A percentile compares a stretch with the other conserved stretches of the same genome.
These are phyloP conservation scores for Axilococcus clingmanii DNA, from an alignment of 139 green algal species.

Conservation along the genomic window DNA sequence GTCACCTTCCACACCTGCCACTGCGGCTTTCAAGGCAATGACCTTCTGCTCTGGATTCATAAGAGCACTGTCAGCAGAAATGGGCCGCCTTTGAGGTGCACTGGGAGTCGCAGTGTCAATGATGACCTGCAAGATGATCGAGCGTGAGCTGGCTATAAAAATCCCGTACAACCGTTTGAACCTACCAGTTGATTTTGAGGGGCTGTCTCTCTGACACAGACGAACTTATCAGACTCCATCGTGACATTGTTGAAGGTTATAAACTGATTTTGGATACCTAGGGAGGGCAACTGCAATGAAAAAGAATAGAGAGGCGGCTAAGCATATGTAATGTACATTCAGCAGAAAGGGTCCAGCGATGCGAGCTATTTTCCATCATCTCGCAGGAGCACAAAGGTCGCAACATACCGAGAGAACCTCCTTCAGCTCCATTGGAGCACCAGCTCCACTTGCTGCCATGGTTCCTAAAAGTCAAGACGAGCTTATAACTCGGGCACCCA, in stretches of 20 bases:
- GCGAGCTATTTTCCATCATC: background rate
- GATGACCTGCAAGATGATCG: constrained; percentile 53
- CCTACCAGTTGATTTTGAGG: constrained; percentile 30
- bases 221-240: constrained; percentile 94
- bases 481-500: too few relatives aligned
- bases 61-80: constrained; percentile 92
- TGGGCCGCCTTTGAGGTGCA: constrained; percentile 75
- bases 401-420: constrained; percentile 24
- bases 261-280: constrained; percentile 80
- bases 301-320: background rate
- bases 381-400: background rate
- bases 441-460: too few relatives aligned
- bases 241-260: constrained; percentile 98
- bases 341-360: too few relatives aligned
- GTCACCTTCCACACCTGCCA: constrained; percentile 51
- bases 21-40: constrained; percentile 86
- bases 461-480: too few relatives aligned
- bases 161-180: background rate
- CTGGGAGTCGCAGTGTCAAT: constrained; percentile 77
- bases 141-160: background rate
- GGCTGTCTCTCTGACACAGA: constrained; percentile 91
- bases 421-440: constrained; percentile 11
- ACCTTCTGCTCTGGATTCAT: constrained; percentile 92
- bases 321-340: too few relatives aligned
- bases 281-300: constrained; percentile 69